Percentiles rank a stretch among this genome's conserved stretches.
Evolutionary conservation across 2,329 filamentous ascomycete genomes (phyloP).

Genomic region (Trichoderma lentiforme): DNA sequence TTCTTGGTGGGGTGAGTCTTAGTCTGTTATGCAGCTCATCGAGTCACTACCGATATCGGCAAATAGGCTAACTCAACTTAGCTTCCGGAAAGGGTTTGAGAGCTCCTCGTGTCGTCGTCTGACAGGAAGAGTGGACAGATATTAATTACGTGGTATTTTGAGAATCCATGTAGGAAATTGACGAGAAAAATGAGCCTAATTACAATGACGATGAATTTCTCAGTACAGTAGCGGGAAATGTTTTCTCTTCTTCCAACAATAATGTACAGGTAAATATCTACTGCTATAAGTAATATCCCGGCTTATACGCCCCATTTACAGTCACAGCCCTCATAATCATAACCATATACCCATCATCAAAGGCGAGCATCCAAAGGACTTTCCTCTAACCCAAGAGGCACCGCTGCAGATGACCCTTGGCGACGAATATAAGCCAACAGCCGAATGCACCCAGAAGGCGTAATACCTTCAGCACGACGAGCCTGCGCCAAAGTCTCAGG

Average conservation of each 20-base stretch:
- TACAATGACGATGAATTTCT: neutral
- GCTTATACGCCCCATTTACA: neutral
- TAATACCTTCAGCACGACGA: slow-evolving; percentile 76
- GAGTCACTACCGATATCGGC: slow-evolving; percentile 16
- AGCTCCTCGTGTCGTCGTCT: neutral
- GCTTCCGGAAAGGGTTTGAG: neutral
- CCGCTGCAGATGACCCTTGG: slow-evolving; percentile 3
- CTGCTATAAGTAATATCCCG: neutral
- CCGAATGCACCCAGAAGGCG: slow-evolving; percentile 56
- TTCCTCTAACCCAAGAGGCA: neutral
- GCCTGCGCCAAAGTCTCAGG: slow-evolving; percentile 90
- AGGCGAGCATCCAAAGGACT: neutral
- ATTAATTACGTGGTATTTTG: neutral
- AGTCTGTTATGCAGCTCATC: slow-evolving; percentile 7
- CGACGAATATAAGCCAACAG: slow-evolving; percentile 61
- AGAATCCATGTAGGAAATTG: neutral
- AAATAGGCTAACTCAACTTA: slow-evolving; percentile 1
- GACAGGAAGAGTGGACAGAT: neutral
- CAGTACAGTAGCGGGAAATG: neutral
- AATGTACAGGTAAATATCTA: neutral
- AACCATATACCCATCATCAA: neutral
- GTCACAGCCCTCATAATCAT: neutral
- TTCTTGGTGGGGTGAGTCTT: slow-evolving; percentile 13
- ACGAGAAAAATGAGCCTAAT: neutral
- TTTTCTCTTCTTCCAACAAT: neutral